phyloP scores from a whole-genome alignment of 2,329 filamentous ascomycete genomes.

The Scytalidium lignicola region DNA sequence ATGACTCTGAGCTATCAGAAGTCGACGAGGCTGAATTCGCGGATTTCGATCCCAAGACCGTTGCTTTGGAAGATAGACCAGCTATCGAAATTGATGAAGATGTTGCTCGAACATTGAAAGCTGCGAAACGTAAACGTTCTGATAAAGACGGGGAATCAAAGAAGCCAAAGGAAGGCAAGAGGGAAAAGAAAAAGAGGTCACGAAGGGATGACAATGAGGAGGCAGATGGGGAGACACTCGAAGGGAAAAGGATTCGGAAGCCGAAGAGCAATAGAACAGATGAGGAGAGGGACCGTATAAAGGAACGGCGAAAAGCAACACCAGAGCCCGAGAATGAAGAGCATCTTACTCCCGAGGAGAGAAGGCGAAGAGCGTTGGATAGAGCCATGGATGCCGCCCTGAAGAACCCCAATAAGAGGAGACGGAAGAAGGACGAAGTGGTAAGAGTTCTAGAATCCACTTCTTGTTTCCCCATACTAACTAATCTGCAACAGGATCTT shows the following conservation, averaged over 20 bases:
- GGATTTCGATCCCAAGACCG: slow-evolving; percentile 61
- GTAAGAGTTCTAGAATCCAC: slow-evolving; percentile 43
- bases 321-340: slow-evolving; percentile 68
- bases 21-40: slow-evolving; percentile 66
- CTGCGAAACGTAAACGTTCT: slow-evolving; percentile 58
- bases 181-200: slow-evolving; percentile 67
- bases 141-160: slow-evolving; percentile 60
- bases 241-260: slow-evolving; percentile 45
- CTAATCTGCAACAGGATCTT: slow-evolving; percentile 58
- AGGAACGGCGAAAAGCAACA: slow-evolving; percentile 41
- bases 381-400: slow-evolving; percentile 82
- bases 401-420: slow-evolving; percentile 66
- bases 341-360: slow-evolving; percentile 76
- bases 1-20: slow-evolving; percentile 57
- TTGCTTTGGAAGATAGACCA: slow-evolving; percentile 57
- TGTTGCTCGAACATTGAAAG: slow-evolving; percentile 57
- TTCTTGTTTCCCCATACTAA: slow-evolving; percentile 5
- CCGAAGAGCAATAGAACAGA: slow-evolving; percentile 37
- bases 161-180: slow-evolving; percentile 61
- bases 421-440: slow-evolving; percentile 79
- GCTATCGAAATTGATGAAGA: slow-evolving; percentile 62
- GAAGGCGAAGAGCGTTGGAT: slow-evolving; percentile 77
- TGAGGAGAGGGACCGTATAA: slow-evolving; percentile 26
- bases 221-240: slow-evolving; percentile 45
- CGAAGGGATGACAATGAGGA: slow-evolving; percentile 40